phyloP scores from a whole-genome alignment of 2,329 filamentous ascomycete genomes.

The Talaromyces piceae region DNA sequence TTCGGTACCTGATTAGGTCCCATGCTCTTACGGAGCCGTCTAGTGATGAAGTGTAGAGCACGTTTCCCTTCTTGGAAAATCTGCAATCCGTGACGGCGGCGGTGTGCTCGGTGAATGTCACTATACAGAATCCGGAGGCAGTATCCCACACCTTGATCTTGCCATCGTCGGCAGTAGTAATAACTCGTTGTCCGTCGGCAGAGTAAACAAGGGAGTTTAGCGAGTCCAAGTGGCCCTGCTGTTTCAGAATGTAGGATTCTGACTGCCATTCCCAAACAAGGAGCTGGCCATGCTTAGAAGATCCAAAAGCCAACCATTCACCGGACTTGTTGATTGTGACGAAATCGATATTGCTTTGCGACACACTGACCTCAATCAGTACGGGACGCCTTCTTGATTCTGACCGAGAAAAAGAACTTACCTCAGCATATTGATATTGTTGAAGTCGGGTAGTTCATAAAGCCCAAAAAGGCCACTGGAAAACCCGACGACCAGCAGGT shows the following conservation, averaged over 20 bases:
- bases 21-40: conserved; percentile 93
- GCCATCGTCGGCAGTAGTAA: conserved; percentile 91
- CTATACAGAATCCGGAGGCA: conserved; percentile 92
- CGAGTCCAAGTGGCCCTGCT: conserved; percentile 93
- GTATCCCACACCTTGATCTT: conserved; percentile 99
- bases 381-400: background rate
- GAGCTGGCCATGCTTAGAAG: conserved; percentile 90
- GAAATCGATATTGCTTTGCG: conserved; percentile 91
- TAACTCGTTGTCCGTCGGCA: conserved; percentile 83
- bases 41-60: conserved; percentile 88
- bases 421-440: conserved; percentile 77
- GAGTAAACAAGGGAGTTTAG: conserved; percentile 93
- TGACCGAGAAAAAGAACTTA: conserved; percentile 18
- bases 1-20: conserved; percentile 92
- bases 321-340: conserved; percentile 90
- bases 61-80: conserved; percentile 90
- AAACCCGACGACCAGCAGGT: conserved; percentile 93
- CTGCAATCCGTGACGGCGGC: conserved; percentile 88
- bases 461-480: conserved; percentile 89
- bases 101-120: conserved; percentile 95
- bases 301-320: conserved; percentile 95
- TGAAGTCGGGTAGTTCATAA: conserved; percentile 94
- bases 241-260: conserved; percentile 96
- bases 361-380: conserved; percentile 59
- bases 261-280: conserved; percentile 99